phyloP scores from a whole-genome alignment of 1,139 yeast species.

The Zygosaccharomyces sapae region DNA sequence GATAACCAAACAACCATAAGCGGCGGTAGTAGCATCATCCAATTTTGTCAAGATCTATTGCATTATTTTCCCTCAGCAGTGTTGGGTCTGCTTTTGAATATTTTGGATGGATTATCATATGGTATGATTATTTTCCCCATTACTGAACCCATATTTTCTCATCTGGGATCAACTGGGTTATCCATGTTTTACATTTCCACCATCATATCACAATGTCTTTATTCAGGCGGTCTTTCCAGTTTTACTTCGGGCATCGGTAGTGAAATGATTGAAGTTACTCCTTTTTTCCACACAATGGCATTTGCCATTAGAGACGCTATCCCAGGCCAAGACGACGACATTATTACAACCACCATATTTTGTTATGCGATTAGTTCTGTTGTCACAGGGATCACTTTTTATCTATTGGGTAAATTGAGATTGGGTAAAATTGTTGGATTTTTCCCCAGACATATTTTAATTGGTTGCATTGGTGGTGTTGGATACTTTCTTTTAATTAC shows the following conservation, averaged over 20 bases:
- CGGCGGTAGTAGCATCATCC: not conserved
- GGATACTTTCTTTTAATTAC: constrained; percentile 89
- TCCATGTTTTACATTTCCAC: constrained; percentile 94
- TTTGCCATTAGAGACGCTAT: constrained; percentile 56
- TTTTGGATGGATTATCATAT: constrained; percentile 88
- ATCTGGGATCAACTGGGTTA: constrained; percentile 81
- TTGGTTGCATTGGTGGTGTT: constrained; percentile 98
- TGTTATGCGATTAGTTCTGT: constrained; percentile 80
- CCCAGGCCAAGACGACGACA: constrained; percentile 52
- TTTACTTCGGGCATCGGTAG: constrained; percentile 90
- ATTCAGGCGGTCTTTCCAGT: constrained; percentile 85
- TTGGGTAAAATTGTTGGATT: constrained; percentile 79
- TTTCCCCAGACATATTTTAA: constrained; percentile 91
- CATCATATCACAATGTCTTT: constrained; percentile 79
- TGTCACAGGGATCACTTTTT: constrained; percentile 81
- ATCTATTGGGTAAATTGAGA: constrained; percentile 66
- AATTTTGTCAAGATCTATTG: constrained; percentile 7
- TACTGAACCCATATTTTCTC: constrained; percentile 69
- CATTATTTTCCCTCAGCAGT: constrained; percentile 54
- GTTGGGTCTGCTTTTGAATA: constrained; percentile 76
- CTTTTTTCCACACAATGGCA: constrained; percentile 96
- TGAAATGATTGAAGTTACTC: constrained; percentile 97
- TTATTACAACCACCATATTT: constrained; percentile 81
- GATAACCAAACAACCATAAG: not conserved
- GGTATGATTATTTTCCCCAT: constrained; percentile 97